These are phyloP conservation scores for Brassica nigra DNA, from an alignment of 345 rosid species.

Conservation along the genomic window DNA sequence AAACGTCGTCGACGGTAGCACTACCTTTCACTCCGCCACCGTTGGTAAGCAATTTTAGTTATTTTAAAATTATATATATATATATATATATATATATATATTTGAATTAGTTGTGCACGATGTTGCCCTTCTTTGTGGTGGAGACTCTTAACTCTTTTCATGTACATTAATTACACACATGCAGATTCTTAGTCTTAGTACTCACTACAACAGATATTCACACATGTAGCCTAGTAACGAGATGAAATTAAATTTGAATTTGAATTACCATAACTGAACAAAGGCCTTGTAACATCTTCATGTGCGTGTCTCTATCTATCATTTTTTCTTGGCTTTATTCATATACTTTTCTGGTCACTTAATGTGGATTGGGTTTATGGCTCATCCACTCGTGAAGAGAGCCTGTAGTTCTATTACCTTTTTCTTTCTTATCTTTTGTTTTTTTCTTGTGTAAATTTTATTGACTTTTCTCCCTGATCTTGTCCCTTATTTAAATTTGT, in stretches of 20 bases:
- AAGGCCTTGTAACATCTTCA: not conserved
- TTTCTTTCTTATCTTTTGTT: not conserved
- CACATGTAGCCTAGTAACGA: slow-evolving; percentile 20
- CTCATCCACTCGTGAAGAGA: slow-evolving; percentile 37
- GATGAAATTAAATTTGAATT: not conserved
- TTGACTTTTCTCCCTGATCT: slow-evolving; percentile 21
- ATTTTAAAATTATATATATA: too few relatives aligned
- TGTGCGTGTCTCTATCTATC: slow-evolving; percentile 18
- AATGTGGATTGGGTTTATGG: slow-evolving; percentile 14
- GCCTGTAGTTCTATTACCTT: not conserved
- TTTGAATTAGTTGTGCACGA: not conserved
- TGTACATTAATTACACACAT: slow-evolving; percentile 26
- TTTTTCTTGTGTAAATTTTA: not conserved
- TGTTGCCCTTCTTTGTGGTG: slow-evolving; percentile 22
- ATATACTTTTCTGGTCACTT: slow-evolving; percentile 21
- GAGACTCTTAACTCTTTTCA: slow-evolving; percentile 10
- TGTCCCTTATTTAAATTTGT: not conserved
- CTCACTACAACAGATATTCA: not conserved
- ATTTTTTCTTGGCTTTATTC: slow-evolving; percentile 24
- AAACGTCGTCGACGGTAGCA: slow-evolving; percentile 85
- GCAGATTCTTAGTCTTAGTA: slow-evolving; percentile 26
- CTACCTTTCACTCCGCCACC: slow-evolving; percentile 86
- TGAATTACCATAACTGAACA: slow-evolving; percentile 14
- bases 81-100: too few relatives aligned
- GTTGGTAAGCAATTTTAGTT: slow-evolving; percentile 57